Evolutionary conservation across 768 basidiomycete genomes (phyloP).

Genomic region (Trametes cinnabarina): DNA sequence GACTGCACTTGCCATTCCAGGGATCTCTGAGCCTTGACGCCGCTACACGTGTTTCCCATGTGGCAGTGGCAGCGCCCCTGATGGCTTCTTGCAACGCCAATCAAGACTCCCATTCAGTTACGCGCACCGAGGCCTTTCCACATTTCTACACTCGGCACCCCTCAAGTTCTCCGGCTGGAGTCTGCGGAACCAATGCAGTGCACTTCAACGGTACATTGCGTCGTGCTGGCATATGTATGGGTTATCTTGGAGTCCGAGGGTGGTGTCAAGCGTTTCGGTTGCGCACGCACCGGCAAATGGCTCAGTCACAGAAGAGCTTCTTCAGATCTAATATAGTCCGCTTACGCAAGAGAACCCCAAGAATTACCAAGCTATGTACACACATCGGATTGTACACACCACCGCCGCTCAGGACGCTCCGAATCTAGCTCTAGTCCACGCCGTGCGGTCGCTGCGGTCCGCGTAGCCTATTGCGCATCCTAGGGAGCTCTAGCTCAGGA

Average conservation of each 20-base stretch:
- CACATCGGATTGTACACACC: neutral
- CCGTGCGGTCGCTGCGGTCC: neutral
- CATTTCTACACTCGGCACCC: neutral
- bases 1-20: slow-evolving; percentile 8
- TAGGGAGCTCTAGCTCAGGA: slow-evolving; percentile 1
- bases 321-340: neutral
- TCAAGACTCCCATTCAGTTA: slow-evolving; percentile 1
- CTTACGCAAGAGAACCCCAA: neutral
- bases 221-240: neutral
- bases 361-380: slow-evolving; percentile 10
- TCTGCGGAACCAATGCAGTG: neutral
- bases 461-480: neutral
- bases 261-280: neutral
- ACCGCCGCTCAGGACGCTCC: neutral
- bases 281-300: neutral
- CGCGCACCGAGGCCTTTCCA: neutral
- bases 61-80: slow-evolving; percentile 10
- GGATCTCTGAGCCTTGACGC: slow-evolving; percentile 14
- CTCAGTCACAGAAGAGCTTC: too few relatives aligned
- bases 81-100: neutral
- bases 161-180: neutral
- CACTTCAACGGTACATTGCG: neutral
- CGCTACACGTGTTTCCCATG: slow-evolving; percentile 13
- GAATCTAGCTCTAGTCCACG: neutral
- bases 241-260: neutral